Evolutionary conservation across 495 filamentous ascomycete species (phyloP).

Genomic region (Tuber borchii): DNA sequence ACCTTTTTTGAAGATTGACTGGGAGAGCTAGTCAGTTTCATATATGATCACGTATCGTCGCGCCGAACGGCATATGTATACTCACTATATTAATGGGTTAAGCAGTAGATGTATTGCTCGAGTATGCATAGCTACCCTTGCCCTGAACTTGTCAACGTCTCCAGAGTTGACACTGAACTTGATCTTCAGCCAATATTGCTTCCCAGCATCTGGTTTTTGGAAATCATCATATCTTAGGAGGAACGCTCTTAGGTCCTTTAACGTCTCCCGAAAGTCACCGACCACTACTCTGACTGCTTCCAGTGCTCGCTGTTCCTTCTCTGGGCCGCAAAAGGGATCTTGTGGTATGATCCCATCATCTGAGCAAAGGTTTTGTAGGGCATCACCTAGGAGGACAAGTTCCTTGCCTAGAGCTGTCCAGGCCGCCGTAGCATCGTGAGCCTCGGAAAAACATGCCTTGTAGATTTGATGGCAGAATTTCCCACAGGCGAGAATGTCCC

Average conservation of each 20-base stretch:
- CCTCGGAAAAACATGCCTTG: conserved; percentile 22
- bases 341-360: conserved; percentile 17
- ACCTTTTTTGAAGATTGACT: conserved; percentile 12
- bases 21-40: conserved; percentile 10
- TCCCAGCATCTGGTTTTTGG: conserved; percentile 7
- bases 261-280: conserved; percentile 22
- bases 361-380: conserved; percentile 15
- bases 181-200: conserved; percentile 22
- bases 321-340: background rate
- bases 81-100: conserved; percentile 23
- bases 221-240: conserved; percentile 19
- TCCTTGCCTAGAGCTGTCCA: conserved; percentile 20
- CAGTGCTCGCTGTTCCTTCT: conserved; percentile 22
- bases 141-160: conserved; percentile 23
- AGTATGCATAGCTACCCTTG: conserved; percentile 23
- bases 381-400: conserved; percentile 11
- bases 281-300: conserved; percentile 20
- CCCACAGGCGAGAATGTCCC: conserved; percentile 26
- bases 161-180: conserved; percentile 13
- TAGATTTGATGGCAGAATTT: conserved; percentile 23
- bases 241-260: conserved; percentile 14
- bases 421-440: conserved; percentile 11
- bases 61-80: background rate
- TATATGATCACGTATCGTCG: background rate
- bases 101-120: conserved; percentile 20